These are phyloP conservation scores for Candida succiphila DNA, from an alignment of 805 yeast species.

Conservation along the genomic window DNA sequence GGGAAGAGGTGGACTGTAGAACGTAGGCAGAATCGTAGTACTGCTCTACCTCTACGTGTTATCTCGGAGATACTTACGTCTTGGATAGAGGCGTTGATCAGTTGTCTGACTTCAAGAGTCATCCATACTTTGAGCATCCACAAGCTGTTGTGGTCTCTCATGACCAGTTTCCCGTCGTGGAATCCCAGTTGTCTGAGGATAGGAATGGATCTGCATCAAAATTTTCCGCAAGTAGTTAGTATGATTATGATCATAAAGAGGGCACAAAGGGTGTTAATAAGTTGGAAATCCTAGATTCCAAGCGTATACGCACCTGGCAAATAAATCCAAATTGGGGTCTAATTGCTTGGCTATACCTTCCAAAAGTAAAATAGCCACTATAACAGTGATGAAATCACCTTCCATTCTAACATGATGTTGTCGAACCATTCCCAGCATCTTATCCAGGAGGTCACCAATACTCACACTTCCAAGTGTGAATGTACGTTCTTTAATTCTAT, in stretches of 20 bases:
- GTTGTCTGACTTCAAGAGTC: constrained; percentile 80
- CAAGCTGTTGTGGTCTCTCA: constrained; percentile 47
- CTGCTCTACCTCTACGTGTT: no score
- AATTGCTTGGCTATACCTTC: constrained; percentile 95
- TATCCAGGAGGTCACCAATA: constrained; percentile 83
- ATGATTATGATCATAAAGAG: neutral
- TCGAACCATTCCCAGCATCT: constrained; percentile 85
- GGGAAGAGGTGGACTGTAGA: neutral
- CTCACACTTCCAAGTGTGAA: constrained; percentile 88
- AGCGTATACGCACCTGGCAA: constrained; percentile 83
- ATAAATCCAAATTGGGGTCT: constrained; percentile 86
- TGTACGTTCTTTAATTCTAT: constrained; percentile 73
- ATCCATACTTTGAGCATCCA: constrained; percentile 89
- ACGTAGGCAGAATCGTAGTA: neutral
- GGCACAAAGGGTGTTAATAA: constrained; percentile 6
- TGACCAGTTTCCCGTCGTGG: constrained; percentile 52
- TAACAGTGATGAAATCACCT: constrained; percentile 90
- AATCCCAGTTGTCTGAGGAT: constrained; percentile 74
- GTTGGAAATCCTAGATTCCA: constrained; percentile 28
- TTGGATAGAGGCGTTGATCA: constrained; percentile 72
- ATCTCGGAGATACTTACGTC: constrained; percentile 52
- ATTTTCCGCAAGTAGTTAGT: neutral
- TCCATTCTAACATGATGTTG: constrained; percentile 96
- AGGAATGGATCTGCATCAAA: constrained; percentile 55
- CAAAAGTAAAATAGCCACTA: constrained; percentile 81